Percentiles rank a stretch among this genome's conserved stretches.
Conservation (phyloP, 306 rosid genomes). For the Mimosa bimucronata region DNA sequence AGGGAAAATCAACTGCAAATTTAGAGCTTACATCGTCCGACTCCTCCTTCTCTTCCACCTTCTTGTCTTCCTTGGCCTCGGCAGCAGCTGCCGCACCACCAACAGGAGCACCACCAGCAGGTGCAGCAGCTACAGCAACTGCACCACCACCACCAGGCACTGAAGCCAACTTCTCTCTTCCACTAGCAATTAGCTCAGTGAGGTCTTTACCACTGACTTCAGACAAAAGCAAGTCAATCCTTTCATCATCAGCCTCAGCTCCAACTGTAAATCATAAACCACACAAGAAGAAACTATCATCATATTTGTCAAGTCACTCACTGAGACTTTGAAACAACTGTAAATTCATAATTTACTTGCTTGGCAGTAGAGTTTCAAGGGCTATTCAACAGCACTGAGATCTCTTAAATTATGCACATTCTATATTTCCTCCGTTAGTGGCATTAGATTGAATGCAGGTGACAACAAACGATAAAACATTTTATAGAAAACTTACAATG, state of each 20-base stretch:
- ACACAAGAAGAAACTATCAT: background rate
- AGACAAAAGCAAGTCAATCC: constrained; percentile 54
- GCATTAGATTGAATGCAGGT: background rate
- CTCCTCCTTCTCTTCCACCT: constrained; percentile 80
- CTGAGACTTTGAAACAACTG: background rate
- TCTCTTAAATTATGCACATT: background rate
- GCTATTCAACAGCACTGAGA: background rate
- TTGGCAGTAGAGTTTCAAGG: background rate
- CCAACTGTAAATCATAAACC: constrained; percentile 54
- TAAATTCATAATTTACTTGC: background rate
- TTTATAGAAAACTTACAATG: background rate
- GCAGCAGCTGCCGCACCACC: constrained; percentile 62
- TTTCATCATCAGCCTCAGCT: constrained; percentile 56
- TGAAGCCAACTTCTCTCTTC: constrained; percentile 70
- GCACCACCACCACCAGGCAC: constrained; percentile 71
- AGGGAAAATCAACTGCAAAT: background rate
- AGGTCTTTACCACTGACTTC: constrained; percentile 67
- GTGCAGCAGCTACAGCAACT: constrained; percentile 51
- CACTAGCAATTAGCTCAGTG: constrained; percentile 66
- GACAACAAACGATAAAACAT: background rate
- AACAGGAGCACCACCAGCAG: constrained; percentile 46
- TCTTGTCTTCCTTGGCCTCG: constrained; percentile 73
- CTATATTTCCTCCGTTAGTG: background rate
- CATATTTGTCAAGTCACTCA: background rate
- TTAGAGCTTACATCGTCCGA: constrained; percentile 65